Evolutionary conservation across 495 filamentous ascomycete genomes (phyloP).

Genomic region (Aspergillus mulundensis): DNA sequence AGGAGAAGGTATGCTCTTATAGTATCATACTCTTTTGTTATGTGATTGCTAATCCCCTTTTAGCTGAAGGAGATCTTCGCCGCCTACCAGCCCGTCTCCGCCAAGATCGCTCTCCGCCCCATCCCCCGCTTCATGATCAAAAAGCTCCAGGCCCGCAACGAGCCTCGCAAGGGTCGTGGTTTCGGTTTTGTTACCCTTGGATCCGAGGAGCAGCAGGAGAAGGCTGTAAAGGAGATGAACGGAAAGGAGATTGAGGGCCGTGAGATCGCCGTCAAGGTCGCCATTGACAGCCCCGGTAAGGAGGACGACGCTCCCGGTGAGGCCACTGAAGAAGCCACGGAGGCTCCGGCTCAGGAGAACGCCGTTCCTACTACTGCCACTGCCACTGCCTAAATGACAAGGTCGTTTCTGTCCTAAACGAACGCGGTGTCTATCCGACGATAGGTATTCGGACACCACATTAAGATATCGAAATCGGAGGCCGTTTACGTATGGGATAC

Average conservation of each 20-base stretch:
- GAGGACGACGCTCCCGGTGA: slow-evolving; percentile 78
- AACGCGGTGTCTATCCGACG: slow-evolving; percentile 7
- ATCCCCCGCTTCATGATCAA: slow-evolving; percentile 99
- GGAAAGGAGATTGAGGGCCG: slow-evolving; percentile 97
- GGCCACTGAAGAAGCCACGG: slow-evolving; percentile 40
- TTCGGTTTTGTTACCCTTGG: slow-evolving; percentile 97
- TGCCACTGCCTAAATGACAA: too few relatives aligned
- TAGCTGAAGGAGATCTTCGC: slow-evolving; percentile 96
- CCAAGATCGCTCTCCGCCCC: slow-evolving; percentile 96
- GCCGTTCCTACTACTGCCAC: slow-evolving; percentile 28
- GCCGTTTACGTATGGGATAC: slow-evolving; percentile 16
- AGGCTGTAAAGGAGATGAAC: slow-evolving; percentile 97
- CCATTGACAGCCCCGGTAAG: slow-evolving; percentile 98
- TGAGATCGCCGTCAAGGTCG: slow-evolving; percentile 99
- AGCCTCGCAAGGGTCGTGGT: slow-evolving; percentile 98
- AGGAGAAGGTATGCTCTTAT: slow-evolving; percentile 73
- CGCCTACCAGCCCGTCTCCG: slow-evolving; percentile 82
- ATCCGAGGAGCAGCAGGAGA: slow-evolving; percentile 93
- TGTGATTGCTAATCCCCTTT: slow-evolving; percentile 35
- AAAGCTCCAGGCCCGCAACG: slow-evolving; percentile 95
- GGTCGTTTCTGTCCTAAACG: slow-evolving; percentile 22
- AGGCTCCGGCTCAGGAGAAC: slow-evolving; percentile 40
- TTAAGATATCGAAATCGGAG: slow-evolving; percentile 6
- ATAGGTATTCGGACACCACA: slow-evolving; percentile 1
- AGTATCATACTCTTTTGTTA: background rate